A percentile compares a stretch with the other conserved stretches of the same genome.
phyloP scores from a whole-genome alignment of 2,329 filamentous ascomycete genomes.

The Colletotrichum sp. region DNA sequence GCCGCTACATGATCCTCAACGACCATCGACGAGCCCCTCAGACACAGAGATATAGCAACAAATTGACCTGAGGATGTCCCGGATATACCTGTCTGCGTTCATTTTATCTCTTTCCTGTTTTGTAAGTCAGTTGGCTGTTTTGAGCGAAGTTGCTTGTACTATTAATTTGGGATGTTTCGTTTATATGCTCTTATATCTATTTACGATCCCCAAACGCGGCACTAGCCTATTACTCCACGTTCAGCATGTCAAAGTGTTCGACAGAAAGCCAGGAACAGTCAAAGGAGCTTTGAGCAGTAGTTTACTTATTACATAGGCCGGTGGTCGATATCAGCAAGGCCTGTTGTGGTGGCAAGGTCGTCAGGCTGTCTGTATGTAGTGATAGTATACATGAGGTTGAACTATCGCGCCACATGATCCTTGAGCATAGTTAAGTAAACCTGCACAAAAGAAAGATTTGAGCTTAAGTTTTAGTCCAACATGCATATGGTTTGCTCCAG shows the following conservation, averaged over 20 bases:
- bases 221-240: not conserved
- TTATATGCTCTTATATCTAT: not conserved
- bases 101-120: not conserved
- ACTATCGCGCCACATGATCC: not conserved
- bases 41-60: not conserved
- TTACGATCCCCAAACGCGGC: not conserved
- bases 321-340: not conserved
- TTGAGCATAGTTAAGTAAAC: fast-evolving
- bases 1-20: not conserved
- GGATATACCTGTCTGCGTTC: not conserved
- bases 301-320: fast-evolving
- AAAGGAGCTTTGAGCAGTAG: fast-evolving
- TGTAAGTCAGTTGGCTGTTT: not conserved
- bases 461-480: fast-evolving
- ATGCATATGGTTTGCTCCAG: not conserved
- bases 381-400: not conserved
- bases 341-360: not conserved
- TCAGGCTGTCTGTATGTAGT: not conserved
- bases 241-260: fast-evolving
- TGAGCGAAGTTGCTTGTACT: not conserved
- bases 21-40: not conserved
- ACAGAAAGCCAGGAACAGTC: not conserved
- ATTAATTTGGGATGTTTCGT: not conserved
- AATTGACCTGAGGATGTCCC: not conserved
- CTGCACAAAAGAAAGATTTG: fast-evolving